phyloP scores from a whole-genome alignment of 2,329 filamentous ascomycete genomes.

The Dactylellina sp. region DNA sequence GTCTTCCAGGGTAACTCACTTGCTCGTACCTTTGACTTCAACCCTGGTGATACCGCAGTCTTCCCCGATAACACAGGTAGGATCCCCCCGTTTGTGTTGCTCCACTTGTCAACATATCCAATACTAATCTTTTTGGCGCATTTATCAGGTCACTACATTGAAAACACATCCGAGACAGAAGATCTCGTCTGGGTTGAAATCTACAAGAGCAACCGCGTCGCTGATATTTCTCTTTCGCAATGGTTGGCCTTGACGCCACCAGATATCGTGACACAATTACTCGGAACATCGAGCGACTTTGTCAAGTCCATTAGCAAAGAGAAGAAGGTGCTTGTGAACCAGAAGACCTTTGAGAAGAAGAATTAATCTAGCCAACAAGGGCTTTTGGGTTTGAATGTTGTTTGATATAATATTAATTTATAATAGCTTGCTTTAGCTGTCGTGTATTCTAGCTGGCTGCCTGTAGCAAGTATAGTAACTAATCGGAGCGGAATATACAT shows the following conservation, averaged over 20 bases:
- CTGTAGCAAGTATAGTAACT: no score
- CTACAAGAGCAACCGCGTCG: constrained; percentile 75
- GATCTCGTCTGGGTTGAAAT: constrained; percentile 77
- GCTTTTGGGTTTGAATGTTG: neutral
- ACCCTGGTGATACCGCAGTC: constrained; percentile 74
- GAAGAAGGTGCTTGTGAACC: constrained; percentile 70
- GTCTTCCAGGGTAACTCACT: constrained; percentile 73
- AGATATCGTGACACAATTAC: constrained; percentile 71
- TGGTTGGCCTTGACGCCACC: constrained; percentile 77
- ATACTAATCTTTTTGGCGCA: neutral
- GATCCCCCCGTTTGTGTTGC: neutral
- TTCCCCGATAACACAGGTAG: constrained; percentile 73
- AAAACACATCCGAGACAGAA: constrained; percentile 74
- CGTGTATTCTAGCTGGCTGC: neutral
- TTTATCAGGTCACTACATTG: constrained; percentile 72
- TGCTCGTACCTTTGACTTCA: constrained; percentile 76
- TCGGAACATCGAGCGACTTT: constrained; percentile 72
- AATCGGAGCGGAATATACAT: no score
- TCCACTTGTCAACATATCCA: no score
- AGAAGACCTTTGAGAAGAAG: constrained; percentile 45
- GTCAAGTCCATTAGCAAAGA: constrained; percentile 72
- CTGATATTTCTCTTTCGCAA: constrained; percentile 75
- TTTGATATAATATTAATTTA: constrained; percentile 10
- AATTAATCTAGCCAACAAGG: no score
- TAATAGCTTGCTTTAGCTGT: neutral